These are phyloP conservation scores for Syzygium syzygioides DNA, from an alignment of 441 rosid species.

Conservation along the genomic window DNA sequence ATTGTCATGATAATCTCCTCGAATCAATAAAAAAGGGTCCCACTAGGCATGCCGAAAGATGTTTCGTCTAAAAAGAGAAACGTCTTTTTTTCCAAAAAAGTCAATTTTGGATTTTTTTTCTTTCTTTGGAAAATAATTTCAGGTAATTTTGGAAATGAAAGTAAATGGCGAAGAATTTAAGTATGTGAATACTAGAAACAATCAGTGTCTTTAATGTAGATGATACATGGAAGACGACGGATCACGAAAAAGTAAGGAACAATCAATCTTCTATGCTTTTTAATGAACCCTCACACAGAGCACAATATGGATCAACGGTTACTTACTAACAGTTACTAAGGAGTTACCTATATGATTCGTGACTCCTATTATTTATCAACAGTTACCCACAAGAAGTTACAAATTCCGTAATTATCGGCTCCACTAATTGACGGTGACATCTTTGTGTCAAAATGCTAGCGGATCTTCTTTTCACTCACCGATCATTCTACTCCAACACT, in stretches of 20 bases:
- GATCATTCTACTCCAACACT: not conserved
- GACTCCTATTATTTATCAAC: not conserved
- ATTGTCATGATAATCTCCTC: not conserved
- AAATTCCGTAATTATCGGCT: not conserved
- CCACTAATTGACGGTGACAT: not conserved
- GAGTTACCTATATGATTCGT: accelerated
- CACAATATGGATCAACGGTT: not conserved
- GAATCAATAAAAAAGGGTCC: not conserved
- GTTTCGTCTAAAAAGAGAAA: not conserved
- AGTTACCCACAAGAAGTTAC: not conserved
- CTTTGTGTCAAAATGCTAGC: not conserved
- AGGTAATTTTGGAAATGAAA: not conserved
- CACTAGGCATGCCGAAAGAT: accelerated
- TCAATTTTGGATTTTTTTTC: not conserved
- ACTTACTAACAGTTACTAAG: not conserved
- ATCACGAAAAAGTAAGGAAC: not conserved
- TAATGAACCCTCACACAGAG: not conserved
- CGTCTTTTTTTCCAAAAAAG: accelerated
- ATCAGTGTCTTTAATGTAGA: not conserved
- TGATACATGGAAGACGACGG: not conserved
- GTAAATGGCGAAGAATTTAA: not conserved
- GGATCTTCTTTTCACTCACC: not conserved
- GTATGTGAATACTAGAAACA: not conserved
- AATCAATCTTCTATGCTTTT: not conserved
- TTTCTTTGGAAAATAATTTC: accelerated